Conservation (phyloP, 352 stramenopile genomes). For the Blastocystis sp. region DNA sequence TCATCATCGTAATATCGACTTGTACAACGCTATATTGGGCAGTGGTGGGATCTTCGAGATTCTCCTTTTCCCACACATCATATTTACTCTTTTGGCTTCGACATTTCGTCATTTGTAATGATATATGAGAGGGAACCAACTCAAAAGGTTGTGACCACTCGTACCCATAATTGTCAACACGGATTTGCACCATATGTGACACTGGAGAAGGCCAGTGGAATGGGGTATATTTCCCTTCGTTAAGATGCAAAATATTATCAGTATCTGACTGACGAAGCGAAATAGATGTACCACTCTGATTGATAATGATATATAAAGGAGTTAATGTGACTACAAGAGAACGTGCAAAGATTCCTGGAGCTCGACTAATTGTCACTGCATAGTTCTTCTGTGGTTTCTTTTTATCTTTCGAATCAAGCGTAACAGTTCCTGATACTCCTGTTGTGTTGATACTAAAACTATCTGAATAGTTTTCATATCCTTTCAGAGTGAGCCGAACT, state of each 20-base stretch:
- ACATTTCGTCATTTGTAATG: constrained; percentile 14
- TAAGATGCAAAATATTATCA: background rate
- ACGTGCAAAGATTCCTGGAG: constrained; percentile 22
- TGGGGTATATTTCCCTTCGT: background rate
- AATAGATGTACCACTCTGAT: background rate
- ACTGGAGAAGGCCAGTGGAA: constrained; percentile 18
- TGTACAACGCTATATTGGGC: background rate
- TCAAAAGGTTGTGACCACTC: constrained; percentile 42
- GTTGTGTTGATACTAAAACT: constrained; percentile 27
- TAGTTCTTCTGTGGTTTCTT: constrained; percentile 12
- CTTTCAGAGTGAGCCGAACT: background rate
- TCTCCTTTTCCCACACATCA: background rate
- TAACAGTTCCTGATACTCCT: background rate
- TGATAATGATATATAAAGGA: background rate
- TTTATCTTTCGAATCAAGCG: background rate
- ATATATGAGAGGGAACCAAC: constrained; percentile 6
- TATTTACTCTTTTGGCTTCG: background rate
- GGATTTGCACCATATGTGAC: background rate
- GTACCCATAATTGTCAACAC: background rate
- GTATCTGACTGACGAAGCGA: background rate
- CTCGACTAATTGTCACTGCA: background rate
- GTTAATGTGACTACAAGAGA: constrained; percentile 13
- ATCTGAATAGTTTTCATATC: constrained; percentile 5
- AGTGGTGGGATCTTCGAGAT: constrained; percentile 5
- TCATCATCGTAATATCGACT: constrained; percentile 33